Percentiles rank a stretch among this genome's conserved stretches.
These are phyloP conservation scores for Plasmodium inui DNA, from an alignment of 169 alveolate genomes.

Conservation along the genomic window DNA sequence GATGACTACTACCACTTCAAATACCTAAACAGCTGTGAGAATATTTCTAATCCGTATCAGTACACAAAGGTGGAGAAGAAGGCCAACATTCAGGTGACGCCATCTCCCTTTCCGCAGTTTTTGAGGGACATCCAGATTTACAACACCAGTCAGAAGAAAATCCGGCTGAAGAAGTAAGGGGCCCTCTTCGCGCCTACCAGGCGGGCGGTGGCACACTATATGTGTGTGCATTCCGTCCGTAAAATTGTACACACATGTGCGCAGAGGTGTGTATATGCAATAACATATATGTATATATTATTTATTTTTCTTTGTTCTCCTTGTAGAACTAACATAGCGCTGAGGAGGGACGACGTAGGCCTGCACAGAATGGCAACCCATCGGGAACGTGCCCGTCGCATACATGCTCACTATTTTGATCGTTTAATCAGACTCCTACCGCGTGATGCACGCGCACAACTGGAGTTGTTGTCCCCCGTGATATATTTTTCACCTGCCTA, in stretches of 20 bases:
- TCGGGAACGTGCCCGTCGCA: background rate
- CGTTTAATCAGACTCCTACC: background rate
- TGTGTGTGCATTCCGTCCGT: background rate
- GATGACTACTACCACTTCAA: conserved; percentile 74
- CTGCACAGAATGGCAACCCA: background rate
- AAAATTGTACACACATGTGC: background rate
- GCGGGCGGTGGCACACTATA: background rate
- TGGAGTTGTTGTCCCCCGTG: background rate
- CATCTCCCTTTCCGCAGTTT: conserved; percentile 74
- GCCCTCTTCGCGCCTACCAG: background rate
- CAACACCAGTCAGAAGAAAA: conserved; percentile 35
- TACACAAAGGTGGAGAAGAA: conserved; percentile 37
- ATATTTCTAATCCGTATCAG: conserved; percentile 12
- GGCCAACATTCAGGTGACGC: conserved; percentile 61
- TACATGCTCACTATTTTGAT: background rate
- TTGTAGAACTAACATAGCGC: conserved; percentile 28
- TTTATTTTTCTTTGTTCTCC: background rate
- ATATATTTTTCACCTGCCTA: background rate
- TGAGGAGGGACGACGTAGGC: conserved; percentile 29
- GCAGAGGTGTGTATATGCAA: too few species aligned
- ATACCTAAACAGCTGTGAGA: conserved; percentile 44
- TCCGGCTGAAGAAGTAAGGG: conserved; percentile 61
- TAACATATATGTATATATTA: background rate
- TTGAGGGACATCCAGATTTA: conserved; percentile 71
- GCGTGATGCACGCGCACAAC: background rate